Base-by-base conservation (phyloP, 768 basidiomycete species). In the Macrolepiota dolichaula region DNA sequence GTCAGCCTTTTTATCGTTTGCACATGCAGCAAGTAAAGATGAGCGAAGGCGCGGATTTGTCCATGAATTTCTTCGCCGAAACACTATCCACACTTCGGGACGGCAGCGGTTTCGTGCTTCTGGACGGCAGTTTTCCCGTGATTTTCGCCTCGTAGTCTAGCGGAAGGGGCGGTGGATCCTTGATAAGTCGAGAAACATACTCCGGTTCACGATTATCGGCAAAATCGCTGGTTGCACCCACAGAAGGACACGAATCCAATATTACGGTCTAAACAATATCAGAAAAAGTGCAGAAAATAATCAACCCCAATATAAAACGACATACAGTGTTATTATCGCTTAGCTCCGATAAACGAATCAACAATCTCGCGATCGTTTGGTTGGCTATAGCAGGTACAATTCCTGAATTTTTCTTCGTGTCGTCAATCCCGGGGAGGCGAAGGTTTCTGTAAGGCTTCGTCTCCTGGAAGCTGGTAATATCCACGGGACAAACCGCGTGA, bases 191-290 rank as follows among this genome's bases (percentile, higher is more conserved):
- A 24, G 69, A 57, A 15, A 67, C 59, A 38, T 65, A 67, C 7
- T 19, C 62, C 9, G n/a, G 40, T 29, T 42, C 12, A 10, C 19
- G 11, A 2, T 36, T 17, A 19, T 51, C 57, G 13, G 51, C 40
- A 3, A 9, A 25, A 32, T 54, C 29, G 12, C 79, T 71, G 10
- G 68, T 73, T 9, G 75, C 69, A 0, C 77, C 76, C 1, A 69
- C 77, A 4, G 81, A 77, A 63, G 73, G 70, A 63, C 81, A 81
- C 49, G 80, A 81, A 57, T 81, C 81, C 9, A 82, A 68, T 49
- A 82, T 77, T 15, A 82, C 66, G 10, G 76, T 79, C 81, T 32
- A 32, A 32, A 32, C 3, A 32, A 32, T 32, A 32, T 32, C 7
- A 32, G 29, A 32, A 32, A 32, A 32, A 32, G 29, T 32, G 7